Conservation (phyloP, 192 early-diverging fungal species). For the Backusella sp. region DNA sequence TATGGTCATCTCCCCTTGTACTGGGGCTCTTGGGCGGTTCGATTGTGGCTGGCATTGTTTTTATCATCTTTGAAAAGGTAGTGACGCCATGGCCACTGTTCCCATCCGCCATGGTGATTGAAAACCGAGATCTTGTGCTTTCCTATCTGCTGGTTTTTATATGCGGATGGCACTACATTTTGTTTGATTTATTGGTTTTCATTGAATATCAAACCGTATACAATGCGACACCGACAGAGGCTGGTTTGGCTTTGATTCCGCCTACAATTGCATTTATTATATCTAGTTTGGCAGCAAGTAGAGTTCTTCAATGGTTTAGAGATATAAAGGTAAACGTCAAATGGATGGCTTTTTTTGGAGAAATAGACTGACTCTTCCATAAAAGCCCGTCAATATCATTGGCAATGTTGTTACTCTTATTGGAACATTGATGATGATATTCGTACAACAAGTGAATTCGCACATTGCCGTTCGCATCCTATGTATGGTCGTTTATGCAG, state of each 20-base stretch:
- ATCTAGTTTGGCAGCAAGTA: neutral
- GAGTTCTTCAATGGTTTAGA: neutral
- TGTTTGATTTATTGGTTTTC: neutral
- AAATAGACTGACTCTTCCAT: neutral
- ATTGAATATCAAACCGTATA: neutral
- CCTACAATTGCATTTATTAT: neutral
- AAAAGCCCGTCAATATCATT: neutral
- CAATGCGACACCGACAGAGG: neutral
- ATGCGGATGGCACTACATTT: neutral
- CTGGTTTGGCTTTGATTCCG: neutral
- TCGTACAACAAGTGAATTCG: neutral
- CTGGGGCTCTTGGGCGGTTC: neutral
- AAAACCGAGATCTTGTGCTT: neutral
- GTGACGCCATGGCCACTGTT: neutral
- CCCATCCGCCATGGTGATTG: neutral
- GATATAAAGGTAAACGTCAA: neutral
- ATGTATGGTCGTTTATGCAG: neutral
- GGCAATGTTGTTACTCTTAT: neutral
- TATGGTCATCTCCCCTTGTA: neutral
- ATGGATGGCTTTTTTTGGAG: neutral
- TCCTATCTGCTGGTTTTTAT: neutral
- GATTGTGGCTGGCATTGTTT: neutral
- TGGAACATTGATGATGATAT: neutral
- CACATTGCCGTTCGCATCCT: neutral
- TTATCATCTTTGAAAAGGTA: neutral